A percentile compares a stretch with the other conserved stretches of the same genome.
Conservation (phyloP, 495 filamentous ascomycete species). For the Neurospora sublineolata region DNA sequence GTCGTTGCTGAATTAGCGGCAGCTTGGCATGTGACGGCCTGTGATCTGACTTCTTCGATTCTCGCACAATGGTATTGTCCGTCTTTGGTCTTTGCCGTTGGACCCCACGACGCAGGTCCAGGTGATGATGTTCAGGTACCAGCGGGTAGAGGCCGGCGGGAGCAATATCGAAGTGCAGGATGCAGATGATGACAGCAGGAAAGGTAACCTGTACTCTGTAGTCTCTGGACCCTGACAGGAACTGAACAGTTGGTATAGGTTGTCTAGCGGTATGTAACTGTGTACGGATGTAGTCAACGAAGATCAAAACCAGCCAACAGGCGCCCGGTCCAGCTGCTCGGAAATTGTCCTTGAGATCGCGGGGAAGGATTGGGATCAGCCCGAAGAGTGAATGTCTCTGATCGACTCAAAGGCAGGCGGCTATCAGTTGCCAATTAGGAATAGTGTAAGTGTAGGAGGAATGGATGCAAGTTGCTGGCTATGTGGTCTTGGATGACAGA, state of each 20-base stretch:
- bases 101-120: background rate
- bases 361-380: background rate
- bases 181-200: background rate
- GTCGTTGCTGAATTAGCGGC: slow-evolving; percentile 13
- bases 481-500: background rate
- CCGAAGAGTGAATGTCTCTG: background rate
- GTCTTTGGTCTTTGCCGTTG: background rate
- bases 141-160: slow-evolving; percentile 7
- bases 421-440: background rate
- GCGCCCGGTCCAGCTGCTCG: slow-evolving; percentile 13
- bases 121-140: background rate
- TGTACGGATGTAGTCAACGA: slow-evolving; percentile 18
- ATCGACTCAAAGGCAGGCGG: background rate
- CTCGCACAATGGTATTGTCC: background rate
- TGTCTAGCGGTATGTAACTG: background rate
- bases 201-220: background rate
- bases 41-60: background rate
- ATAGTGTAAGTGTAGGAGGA: background rate
- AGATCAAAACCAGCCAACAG: slow-evolving; percentile 13
- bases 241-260: background rate
- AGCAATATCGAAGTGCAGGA: background rate
- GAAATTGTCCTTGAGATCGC: background rate
- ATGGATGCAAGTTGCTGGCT: background rate
- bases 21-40: slow-evolving; percentile 19
- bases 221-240: background rate